phyloP scores from a whole-genome alignment of 345 rosid genomes.

The Limnanthes douglasii region DNA sequence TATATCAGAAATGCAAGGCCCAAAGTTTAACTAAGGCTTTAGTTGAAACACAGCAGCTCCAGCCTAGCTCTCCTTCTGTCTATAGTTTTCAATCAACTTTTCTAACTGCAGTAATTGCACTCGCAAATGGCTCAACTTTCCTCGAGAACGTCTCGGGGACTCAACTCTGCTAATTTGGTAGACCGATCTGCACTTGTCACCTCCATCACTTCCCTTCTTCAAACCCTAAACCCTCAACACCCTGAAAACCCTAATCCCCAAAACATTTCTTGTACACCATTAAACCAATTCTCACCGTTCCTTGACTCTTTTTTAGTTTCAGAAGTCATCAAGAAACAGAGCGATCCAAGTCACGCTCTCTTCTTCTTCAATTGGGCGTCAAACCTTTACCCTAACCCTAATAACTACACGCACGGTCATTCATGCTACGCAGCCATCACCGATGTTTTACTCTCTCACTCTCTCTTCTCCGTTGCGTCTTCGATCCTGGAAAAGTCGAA shows the following conservation, averaged over 20 bases:
- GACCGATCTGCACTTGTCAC: slow-evolving; percentile 1
- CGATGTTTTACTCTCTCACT: background rate
- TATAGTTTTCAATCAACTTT: too few species aligned
- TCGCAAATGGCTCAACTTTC: too few species aligned
- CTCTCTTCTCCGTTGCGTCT: background rate
- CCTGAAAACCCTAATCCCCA: background rate
- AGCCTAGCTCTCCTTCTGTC: too few species aligned
- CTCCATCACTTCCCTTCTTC: slow-evolving; percentile 13
- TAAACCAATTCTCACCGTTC: slow-evolving; percentile 11
- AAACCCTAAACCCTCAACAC: slow-evolving; percentile 8
- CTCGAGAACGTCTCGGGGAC: too few species aligned
- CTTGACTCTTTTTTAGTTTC: slow-evolving; percentile 10
- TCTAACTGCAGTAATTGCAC: too few species aligned
- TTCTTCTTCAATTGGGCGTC: slow-evolving; percentile 3
- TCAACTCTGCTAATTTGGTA: too few species aligned
- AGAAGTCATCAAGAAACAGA: slow-evolving; percentile 15
- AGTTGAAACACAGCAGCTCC: too few species aligned
- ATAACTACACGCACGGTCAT: background rate
- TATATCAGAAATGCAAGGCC: too few species aligned
- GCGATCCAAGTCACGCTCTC: slow-evolving; percentile 15
- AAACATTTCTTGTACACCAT: slow-evolving; percentile 5
- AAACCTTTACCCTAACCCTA: background rate
- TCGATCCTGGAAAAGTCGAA: background rate
- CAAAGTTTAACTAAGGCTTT: too few species aligned
- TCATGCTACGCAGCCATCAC: slow-evolving; percentile 1